Conservation (phyloP, 352 stramenopile species). For the Phytophthora sojae region DNA sequence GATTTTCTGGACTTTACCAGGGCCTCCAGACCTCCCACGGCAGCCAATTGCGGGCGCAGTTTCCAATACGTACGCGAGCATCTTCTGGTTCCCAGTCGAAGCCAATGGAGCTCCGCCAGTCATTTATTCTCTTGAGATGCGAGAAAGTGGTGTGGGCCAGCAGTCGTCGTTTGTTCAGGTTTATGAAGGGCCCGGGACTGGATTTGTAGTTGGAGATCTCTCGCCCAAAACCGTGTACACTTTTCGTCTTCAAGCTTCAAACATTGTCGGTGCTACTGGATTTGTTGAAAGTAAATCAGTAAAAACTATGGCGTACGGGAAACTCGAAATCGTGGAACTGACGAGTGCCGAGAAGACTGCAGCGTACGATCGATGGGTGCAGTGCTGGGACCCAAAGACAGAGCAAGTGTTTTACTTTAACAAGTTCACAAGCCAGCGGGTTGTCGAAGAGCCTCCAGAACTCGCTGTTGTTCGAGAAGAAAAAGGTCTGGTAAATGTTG, state of each 20-base stretch:
- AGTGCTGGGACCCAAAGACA: constrained; percentile 88
- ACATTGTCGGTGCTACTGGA: constrained; percentile 61
- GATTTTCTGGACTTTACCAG: constrained; percentile 69
- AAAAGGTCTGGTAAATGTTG: constrained; percentile 47
- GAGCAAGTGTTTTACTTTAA: constrained; percentile 93
- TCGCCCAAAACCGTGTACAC: constrained; percentile 58
- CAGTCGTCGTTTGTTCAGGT: constrained; percentile 50
- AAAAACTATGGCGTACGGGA: constrained; percentile 62
- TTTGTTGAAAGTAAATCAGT: constrained; percentile 75
- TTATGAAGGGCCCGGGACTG: constrained; percentile 72
- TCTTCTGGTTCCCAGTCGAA: constrained; percentile 73
- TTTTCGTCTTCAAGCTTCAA: constrained; percentile 78
- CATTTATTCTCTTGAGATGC: constrained; percentile 68
- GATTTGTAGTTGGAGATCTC: constrained; percentile 64
- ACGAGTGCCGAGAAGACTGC: constrained; percentile 44
- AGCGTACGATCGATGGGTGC: constrained; percentile 75
- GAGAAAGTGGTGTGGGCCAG: constrained; percentile 39
- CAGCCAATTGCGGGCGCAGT: constrained; percentile 61
- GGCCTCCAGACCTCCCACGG: constrained; percentile 47
- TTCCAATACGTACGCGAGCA: constrained; percentile 74
- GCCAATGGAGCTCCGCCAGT: constrained; percentile 68
- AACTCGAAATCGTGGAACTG: constrained; percentile 77
- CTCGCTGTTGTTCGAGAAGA: constrained; percentile 50
- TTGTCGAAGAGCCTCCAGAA: constrained; percentile 66
- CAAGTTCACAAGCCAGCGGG: constrained; percentile 79